Base-by-base conservation (phyloP, 192 early-diverging fungal genomes). In the Coemansia sp. region DNA sequence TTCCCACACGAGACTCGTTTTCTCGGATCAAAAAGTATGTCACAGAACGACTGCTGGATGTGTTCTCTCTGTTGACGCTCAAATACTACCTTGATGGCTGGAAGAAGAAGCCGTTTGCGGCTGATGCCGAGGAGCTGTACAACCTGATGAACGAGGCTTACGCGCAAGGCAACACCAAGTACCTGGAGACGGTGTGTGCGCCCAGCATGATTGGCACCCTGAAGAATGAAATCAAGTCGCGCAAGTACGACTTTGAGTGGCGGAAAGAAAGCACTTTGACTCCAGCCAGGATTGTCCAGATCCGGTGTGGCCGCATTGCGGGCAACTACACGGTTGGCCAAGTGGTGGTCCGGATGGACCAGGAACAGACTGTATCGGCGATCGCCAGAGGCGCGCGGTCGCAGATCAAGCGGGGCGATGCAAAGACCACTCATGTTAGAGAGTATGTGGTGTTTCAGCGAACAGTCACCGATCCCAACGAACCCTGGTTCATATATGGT, bases 371-470 rank as follows among this genome's bases (percentile, higher is more conserved):
- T 50, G 62, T 57, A 11, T 23, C 33, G 16, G 53, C 61, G 23
- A 19, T 64, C 19, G 21, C 51, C 15, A 55, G 44, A 31, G 36
- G 20, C 11, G 13, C 30, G 26, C 31, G 26, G 16, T 12, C 9
- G 10, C 30, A 13, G 19, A n/a, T 18, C 55, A 65, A 80, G 62
- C 76, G 73, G 39, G 71, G 74, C 59, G 66, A 28, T 76, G 69
- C 63, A 59, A 85, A 81, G 58, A 57, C 81, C 5, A 70, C 77
- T 33, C 78, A 76, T 55, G 80, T 89, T n/a, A 50, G 72, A 2
- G 85, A 88, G 61, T 89, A 87, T 54, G 65, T 88, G 43, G 86
- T 88, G 4, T 84, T 87, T 64, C 87, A 88, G 60, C 65, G 85
- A 28, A 61, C 77, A 11, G 68, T 89, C 26, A 67, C 78, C 2